Evolutionary conservation across 345 rosid species (phyloP).

Genomic region (Dipteronia dyeriana): DNA sequence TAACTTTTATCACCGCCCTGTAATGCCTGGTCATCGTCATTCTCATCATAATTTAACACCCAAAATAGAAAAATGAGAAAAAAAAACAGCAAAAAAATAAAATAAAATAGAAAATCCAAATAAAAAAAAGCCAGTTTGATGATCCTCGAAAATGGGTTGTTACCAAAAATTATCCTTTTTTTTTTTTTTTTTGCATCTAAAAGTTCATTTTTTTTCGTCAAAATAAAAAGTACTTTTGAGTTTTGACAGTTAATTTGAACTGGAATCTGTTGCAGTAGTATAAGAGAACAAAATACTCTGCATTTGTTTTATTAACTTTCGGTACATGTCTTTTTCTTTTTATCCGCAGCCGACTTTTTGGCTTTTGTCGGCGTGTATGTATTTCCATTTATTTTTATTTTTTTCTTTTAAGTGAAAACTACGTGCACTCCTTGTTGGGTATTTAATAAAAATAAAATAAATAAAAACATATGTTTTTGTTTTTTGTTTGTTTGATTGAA

Average conservation of each 20-base stretch:
- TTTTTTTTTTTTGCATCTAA: neutral
- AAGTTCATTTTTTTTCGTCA: neutral
- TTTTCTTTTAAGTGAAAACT: slow-evolving; percentile 27
- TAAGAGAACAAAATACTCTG: neutral
- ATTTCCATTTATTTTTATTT: neutral
- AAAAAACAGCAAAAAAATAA: neutral
- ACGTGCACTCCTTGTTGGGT: slow-evolving; percentile 41
- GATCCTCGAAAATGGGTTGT: neutral
- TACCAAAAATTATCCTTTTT: neutral
- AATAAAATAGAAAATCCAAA: neutral
- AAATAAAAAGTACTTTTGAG: neutral
- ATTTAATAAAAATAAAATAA: neutral
- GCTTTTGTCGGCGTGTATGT: slow-evolving; percentile 39
- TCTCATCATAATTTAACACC: neutral
- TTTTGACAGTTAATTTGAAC: slow-evolving; percentile 21
- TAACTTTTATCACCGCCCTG: neutral
- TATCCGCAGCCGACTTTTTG: slow-evolving; percentile 49
- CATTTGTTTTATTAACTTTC: slow-evolving; percentile 28
- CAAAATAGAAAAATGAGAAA: neutral
- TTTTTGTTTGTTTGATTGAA: slow-evolving; percentile 6
- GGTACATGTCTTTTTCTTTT: slow-evolving; percentile 32
- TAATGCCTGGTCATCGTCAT: neutral
- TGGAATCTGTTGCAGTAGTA: slow-evolving; percentile 1
- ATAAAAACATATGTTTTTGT: slow-evolving; percentile 1
- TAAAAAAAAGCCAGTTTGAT: neutral